Evolutionary conservation across 257 asterid genomes (phyloP), one percentile per base, ranked within the genome.

Genomic region (Mitragyna speciosa): DNA sequence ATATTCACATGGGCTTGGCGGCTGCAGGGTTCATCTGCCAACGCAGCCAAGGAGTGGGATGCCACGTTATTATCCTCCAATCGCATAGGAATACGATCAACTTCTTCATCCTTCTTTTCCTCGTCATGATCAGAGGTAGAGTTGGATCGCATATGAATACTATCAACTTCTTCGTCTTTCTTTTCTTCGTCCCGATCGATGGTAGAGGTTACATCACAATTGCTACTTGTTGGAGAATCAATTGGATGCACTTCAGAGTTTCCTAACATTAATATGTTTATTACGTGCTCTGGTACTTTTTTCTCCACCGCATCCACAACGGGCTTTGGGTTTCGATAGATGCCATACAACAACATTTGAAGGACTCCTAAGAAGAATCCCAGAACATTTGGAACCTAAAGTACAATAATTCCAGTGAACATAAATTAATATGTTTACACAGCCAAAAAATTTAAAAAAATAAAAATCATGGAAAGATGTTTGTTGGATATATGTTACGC

Each of bases 301-400:
- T 89, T 87, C 76, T 86, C 88, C 3, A 66, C 73, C 41, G 16
- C 77, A 4, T 61, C 73, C 41, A 16, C 77, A 4, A 15, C 22
- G 0, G 82, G 78, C 78, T 81, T 89, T 17, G 80, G 77, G 28
- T 86, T 90, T n/a, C 92, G 78, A 86, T 78, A 92, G 0, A 94
- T 47, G 5, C 87, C 92, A 2, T 89, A 94, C 24, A 94, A 14
- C 83, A 86, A 19, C 95, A 94, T 90, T 64, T 94, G 98, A 12
- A 91, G 72, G 79, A 88, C 2, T 54, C 98, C 97, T 80, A 94
- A 70, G 80, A 87, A 70, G 79, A 94, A 94, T 11, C 98, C 98
- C 74, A 91, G 39, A 39, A 92, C 85, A 72, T 92, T 94, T 45
- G 97, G 97, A 58, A 92, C 80, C 98, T 93, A 72, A 72, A 22